Evolutionary conservation across 306 rosid genomes (phyloP).

Genomic region (Hippophae tibetana): DNA sequence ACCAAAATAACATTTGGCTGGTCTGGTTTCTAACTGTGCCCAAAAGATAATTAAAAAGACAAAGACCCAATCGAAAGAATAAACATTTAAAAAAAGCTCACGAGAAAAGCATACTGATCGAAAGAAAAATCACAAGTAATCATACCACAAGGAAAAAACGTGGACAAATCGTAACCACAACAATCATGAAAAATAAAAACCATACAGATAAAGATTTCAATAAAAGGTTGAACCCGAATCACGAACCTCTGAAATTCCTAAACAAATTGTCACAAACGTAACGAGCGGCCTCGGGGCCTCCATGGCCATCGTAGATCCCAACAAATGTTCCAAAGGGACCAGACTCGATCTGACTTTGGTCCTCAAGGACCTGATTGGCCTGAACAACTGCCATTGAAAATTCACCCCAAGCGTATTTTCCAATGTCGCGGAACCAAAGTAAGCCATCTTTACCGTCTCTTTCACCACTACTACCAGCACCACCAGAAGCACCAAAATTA

Average conservation of each 20-base stretch:
- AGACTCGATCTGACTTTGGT: slow-evolving; percentile 82
- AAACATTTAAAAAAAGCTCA: slow-evolving; percentile 18
- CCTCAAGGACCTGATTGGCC: slow-evolving; percentile 83
- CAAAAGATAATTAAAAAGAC: slow-evolving; percentile 18
- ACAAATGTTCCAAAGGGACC: slow-evolving; percentile 74
- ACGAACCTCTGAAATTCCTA: slow-evolving; percentile 64
- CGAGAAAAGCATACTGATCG: slow-evolving; percentile 17
- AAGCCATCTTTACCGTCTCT: slow-evolving; percentile 48
- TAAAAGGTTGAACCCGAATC: slow-evolving; percentile 4
- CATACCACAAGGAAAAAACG: slow-evolving; percentile 10
- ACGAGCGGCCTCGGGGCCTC: slow-evolving; percentile 73
- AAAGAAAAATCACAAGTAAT: slow-evolving; percentile 20
- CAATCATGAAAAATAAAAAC: neutral
- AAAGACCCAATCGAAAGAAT: slow-evolving; percentile 21
- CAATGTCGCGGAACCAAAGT: slow-evolving; percentile 63
- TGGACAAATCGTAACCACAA: slow-evolving; percentile 22
- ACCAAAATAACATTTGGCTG: slow-evolving; percentile 11
- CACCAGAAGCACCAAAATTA: slow-evolving; percentile 18
- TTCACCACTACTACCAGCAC: slow-evolving; percentile 21
- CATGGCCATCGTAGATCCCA: slow-evolving; percentile 90
- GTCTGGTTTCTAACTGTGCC: slow-evolving; percentile 18
- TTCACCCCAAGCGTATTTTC: slow-evolving; percentile 60
- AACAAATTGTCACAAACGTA: slow-evolving; percentile 72
- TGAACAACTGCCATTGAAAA: slow-evolving; percentile 87
- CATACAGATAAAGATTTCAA: neutral